Evolutionary conservation across 1,139 yeast genomes (phyloP).

Genomic region (Protomyces inouyei): DNA sequence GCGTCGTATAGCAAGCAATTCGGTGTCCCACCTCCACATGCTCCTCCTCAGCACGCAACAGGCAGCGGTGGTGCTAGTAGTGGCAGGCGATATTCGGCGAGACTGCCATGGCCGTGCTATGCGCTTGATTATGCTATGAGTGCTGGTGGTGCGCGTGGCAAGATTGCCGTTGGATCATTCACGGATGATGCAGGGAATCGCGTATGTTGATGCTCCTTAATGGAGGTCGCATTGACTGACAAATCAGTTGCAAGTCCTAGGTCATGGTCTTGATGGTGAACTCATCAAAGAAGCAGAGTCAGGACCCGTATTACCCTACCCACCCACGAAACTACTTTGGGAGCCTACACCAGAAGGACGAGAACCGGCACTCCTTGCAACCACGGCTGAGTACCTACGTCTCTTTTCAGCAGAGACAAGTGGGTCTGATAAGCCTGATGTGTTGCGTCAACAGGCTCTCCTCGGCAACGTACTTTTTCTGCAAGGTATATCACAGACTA

Average conservation of each 20-base stretch:
- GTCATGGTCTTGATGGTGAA: constrained; percentile 15
- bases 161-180: constrained; percentile 22
- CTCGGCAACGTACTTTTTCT: constrained; percentile 11
- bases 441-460: constrained; percentile 12
- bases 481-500: background rate
- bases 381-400: constrained; percentile 25
- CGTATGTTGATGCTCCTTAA: background rate
- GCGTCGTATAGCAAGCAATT: constrained; percentile 10
- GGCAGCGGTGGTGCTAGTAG: background rate
- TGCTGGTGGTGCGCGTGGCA: constrained; percentile 9
- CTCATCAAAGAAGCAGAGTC: constrained; percentile 18
- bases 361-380: constrained; percentile 19
- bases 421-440: constrained; percentile 4
- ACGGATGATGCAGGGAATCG: constrained; percentile 22
- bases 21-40: constrained; percentile 1
- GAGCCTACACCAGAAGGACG: constrained; percentile 13
- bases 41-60: background rate
- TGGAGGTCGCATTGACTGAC: background rate
- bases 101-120: constrained; percentile 27
- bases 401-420: constrained; percentile 3
- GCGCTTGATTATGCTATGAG: constrained; percentile 22
- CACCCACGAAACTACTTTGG: constrained; percentile 27
- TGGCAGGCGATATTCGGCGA: background rate
- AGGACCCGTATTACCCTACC: constrained; percentile 18
- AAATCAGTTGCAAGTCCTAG: constrained; percentile 3